Evolutionary conservation across 1,284 basidiomycete genomes (phyloP), one percentile per base, ranked within the genome.

Genomic region (Ustilago curta): DNA sequence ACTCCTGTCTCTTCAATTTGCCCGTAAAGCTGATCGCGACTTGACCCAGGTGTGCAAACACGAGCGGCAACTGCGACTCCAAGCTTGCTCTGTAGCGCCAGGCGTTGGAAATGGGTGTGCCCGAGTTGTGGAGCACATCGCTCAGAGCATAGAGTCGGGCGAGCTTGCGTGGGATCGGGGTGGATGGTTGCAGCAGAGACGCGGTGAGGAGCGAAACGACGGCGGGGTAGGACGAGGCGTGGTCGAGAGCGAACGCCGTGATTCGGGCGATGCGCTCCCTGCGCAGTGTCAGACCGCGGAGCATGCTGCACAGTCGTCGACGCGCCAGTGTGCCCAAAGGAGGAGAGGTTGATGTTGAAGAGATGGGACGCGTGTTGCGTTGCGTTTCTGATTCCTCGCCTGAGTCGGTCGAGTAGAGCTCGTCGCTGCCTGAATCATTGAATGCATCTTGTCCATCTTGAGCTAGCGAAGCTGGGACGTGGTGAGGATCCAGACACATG

Each of bases 41-140:
- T 7, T 76, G 68, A 11, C 78, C 76, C 0, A 80, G 47, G 49
- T 84, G 83, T 5, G 66, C 60, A 51, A 84, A 83, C 18, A 84
- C 59, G 2, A 59, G 18, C 4, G 52, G 65, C 8, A 84, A 54
- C 18, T 68, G 68, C 4, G 58, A 23, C 45, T 80, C 75, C 7
- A 84, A 53, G 4, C 62, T 62, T 8, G 60, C 56, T 11, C 75
- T 55, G 59, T 79, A 83, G 27, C 61, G 35, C 76, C 76, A 85
- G 18, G 93, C 93, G 85, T 79, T 91, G 2, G 93, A 91, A 9
- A 95, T 88, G 4, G 93, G 87, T 5, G 91, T 91, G 40, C 94
- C 95, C 3, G 93, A 94, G 84, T 99, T 99, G 87, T 98, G 95
- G 29, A 99, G 88, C 70, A 99, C 97, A 83, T 99, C 97, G 80